Conservation (phyloP, 352 stramenopile species). For the Pilasporangium apinafurcum region DNA sequence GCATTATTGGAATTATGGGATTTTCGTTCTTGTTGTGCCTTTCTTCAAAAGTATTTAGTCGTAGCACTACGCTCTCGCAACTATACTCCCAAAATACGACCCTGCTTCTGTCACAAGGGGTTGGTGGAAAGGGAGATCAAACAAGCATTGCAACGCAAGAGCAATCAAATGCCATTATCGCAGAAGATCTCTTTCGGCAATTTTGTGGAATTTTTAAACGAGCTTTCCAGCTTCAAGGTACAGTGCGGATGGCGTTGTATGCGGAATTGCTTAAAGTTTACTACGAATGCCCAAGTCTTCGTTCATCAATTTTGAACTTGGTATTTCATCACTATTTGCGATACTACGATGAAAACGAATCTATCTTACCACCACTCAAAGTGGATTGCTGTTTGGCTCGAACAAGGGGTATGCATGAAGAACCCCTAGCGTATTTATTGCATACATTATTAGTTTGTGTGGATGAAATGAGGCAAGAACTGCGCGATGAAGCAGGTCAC, state of each 20-base stretch:
- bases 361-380: slow-evolving; percentile 35
- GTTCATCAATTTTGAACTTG: slow-evolving; percentile 34
- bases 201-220: slow-evolving; percentile 50
- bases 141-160: slow-evolving; percentile 30
- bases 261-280: slow-evolving; percentile 34
- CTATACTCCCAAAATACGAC: slow-evolving; percentile 44
- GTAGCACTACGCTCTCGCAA: slow-evolving; percentile 30
- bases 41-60: slow-evolving; percentile 29
- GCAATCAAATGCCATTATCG: slow-evolving; percentile 25
- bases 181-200: slow-evolving; percentile 49
- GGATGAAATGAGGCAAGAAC: slow-evolving; percentile 10
- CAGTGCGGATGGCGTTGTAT: slow-evolving; percentile 40
- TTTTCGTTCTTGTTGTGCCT: slow-evolving; percentile 34
- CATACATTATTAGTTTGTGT: slow-evolving; percentile 31
- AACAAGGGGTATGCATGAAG: slow-evolving; percentile 25
- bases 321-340: slow-evolving; percentile 31
- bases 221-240: slow-evolving; percentile 35
- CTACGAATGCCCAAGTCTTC: slow-evolving; percentile 31
- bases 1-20: slow-evolving; percentile 43
- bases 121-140: slow-evolving; percentile 2
- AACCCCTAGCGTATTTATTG: slow-evolving; percentile 31
- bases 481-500: slow-evolving; percentile 2
- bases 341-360: slow-evolving; percentile 45
- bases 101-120: slow-evolving; percentile 24
- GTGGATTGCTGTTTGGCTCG: slow-evolving; percentile 26